A percentile compares a stretch with the other conserved stretches of the same genome.
phyloP scores from a whole-genome alignment of 2,329 filamentous ascomycete species.

The Tolypocladium sp. region DNA sequence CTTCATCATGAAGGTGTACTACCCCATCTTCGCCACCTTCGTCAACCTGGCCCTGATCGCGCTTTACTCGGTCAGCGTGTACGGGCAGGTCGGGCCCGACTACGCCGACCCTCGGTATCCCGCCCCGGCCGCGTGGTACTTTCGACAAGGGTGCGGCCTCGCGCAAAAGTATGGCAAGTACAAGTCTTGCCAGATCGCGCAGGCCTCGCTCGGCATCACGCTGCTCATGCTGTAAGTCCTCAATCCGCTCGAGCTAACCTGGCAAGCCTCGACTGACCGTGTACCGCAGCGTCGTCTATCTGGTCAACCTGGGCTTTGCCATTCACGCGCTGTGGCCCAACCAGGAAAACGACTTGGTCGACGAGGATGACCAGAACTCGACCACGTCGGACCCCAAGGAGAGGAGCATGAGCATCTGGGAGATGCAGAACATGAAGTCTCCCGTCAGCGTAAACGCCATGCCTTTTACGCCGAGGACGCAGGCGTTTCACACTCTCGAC shows the following conservation, averaged over 20 bases:
- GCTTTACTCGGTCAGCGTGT: constrained; percentile 57
- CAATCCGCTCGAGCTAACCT: background rate
- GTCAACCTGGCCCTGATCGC: constrained; percentile 48
- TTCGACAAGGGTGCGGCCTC: constrained; percentile 58
- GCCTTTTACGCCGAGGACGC: constrained; percentile 57
- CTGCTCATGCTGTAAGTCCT: constrained; percentile 57
- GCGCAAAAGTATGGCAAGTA: constrained; percentile 44
- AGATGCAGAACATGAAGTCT: constrained; percentile 44
- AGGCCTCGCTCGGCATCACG: constrained; percentile 55
- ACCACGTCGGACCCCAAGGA: constrained; percentile 24
- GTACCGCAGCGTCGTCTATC: constrained; percentile 45
- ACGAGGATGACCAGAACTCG: constrained; percentile 33
- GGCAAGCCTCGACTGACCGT: background rate
- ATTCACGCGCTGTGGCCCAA: constrained; percentile 51
- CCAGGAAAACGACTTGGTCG: constrained; percentile 38
- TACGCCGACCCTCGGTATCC: constrained; percentile 55
- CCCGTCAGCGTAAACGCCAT: constrained; percentile 20
- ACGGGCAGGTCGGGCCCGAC: constrained; percentile 66
- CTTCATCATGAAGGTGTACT: constrained; percentile 63
- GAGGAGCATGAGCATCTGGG: constrained; percentile 40
- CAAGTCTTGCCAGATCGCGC: constrained; percentile 57
- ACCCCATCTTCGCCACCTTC: constrained; percentile 52
- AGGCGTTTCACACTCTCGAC: constrained; percentile 57
- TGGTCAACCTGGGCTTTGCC: constrained; percentile 48
- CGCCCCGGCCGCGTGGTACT: constrained; percentile 63